phyloP scores from a whole-genome alignment of 2,329 filamentous ascomycete species.

The Lecanoromycetidae sp. region DNA sequence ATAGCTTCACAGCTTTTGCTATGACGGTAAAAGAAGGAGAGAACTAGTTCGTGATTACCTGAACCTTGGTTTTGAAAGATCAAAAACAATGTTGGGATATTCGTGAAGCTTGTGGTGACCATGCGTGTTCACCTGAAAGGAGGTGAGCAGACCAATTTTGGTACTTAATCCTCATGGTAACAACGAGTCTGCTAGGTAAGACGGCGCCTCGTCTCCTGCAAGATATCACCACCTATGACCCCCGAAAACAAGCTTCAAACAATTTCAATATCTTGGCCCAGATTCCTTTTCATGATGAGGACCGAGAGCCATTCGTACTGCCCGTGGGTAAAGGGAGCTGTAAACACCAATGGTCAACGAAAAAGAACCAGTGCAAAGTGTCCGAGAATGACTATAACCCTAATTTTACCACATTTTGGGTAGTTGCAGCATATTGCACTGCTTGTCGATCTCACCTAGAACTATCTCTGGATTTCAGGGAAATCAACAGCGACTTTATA shows the following conservation, averaged over 20 bases:
- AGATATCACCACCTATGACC: conserved; percentile 42
- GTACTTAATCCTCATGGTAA: too few relatives aligned
- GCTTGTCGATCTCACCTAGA: conserved; percentile 52
- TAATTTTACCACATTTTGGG: conserved; percentile 35
- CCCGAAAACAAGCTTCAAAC: conserved; percentile 32
- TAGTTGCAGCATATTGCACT: conserved; percentile 48
- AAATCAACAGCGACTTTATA: conserved; percentile 21
- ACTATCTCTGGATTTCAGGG: conserved; percentile 42
- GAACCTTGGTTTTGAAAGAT: too few relatives aligned
- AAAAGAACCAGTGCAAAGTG: conserved; percentile 42
- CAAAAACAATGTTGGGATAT: too few relatives aligned
- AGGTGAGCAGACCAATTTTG: too few relatives aligned
- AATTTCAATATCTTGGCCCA: conserved; percentile 47
- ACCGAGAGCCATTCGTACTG: conserved; percentile 20
- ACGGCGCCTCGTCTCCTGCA: conserved; percentile 40
- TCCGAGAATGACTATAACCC: conserved; percentile 30
- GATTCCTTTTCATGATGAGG: conserved; percentile 39
- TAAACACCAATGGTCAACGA: conserved; percentile 47
- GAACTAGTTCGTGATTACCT: too few relatives aligned
- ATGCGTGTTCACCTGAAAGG: conserved; percentile 9
- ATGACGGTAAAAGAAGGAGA: too few relatives aligned
- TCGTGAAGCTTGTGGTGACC: conserved; percentile 17
- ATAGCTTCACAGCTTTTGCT: too few relatives aligned
- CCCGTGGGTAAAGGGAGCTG: conserved; percentile 33
- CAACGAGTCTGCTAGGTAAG: too few relatives aligned